Percentiles rank a stretch among this genome's conserved stretches.
Evolutionary conservation across 768 basidiomycete species (phyloP).

Genomic region (Lyophyllum semitale): DNA sequence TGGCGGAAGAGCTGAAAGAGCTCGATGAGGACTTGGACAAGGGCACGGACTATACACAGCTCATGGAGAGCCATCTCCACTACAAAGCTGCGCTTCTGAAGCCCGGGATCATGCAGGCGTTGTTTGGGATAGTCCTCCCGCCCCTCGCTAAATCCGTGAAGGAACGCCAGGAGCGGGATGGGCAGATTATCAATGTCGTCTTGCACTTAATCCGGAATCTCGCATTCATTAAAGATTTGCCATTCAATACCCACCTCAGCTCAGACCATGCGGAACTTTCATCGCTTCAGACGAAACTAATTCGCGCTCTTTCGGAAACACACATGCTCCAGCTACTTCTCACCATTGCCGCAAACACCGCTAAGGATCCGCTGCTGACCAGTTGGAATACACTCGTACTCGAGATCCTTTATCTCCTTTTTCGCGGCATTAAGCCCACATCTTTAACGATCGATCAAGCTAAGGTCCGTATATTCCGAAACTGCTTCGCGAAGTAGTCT

Average conservation of each 20-base stretch:
- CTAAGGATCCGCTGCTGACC: conserved; percentile 77
- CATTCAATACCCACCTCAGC: conserved; percentile 68
- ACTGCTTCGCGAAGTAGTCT: conserved; percentile 1
- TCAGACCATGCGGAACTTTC: conserved; percentile 81
- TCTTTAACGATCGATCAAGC: conserved; percentile 60
- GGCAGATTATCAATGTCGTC: conserved; percentile 84
- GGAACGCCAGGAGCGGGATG: conserved; percentile 78
- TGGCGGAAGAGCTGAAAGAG: conserved; percentile 92
- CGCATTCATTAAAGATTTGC: conserved; percentile 89
- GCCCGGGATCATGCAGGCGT: conserved; percentile 66
- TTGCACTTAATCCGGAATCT: conserved; percentile 91
- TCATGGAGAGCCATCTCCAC: conserved; percentile 76
- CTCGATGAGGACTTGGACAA: conserved; percentile 81
- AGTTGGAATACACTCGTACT: conserved; percentile 88
- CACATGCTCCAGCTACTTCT: conserved; percentile 77
- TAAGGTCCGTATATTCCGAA: conserved; percentile 48
- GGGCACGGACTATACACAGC: conserved; percentile 86
- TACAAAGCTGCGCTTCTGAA: conserved; percentile 85
- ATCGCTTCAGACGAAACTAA: conserved; percentile 74
- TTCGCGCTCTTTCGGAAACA: conserved; percentile 69
- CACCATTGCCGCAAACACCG: conserved; percentile 81
- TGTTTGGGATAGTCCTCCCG: conserved; percentile 78
- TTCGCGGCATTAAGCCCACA: conserved; percentile 73
- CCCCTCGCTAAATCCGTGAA: conserved; percentile 69
- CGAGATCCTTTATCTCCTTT: conserved; percentile 91